Conservation (phyloP, 1,284 basidiomycete species). For the Cutaneotrichosporon dermatis region DNA sequence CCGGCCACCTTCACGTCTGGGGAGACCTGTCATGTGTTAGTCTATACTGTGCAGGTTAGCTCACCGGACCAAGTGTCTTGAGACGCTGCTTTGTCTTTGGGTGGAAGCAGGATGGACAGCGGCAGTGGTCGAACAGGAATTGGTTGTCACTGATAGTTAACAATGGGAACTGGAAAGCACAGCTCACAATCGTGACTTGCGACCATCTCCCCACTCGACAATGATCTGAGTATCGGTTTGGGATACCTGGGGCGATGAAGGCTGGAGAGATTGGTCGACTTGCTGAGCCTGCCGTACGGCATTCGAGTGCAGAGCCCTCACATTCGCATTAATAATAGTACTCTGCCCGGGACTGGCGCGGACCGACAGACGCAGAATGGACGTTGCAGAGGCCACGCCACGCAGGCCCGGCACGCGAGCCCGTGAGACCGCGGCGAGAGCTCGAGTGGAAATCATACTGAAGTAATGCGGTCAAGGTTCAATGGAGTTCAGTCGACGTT, state of each 20-base stretch:
- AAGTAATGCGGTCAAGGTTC: background rate
- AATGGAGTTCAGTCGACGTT: too few relatives aligned
- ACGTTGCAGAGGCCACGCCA: background rate
- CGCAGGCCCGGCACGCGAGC: background rate
- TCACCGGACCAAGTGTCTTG: conserved; percentile 74
- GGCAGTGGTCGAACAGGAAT: conserved; percentile 80
- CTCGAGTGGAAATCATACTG: background rate
- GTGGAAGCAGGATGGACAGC: conserved; percentile 84
- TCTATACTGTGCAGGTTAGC: conserved; percentile 17
- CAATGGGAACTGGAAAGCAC: background rate
- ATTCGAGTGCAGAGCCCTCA: background rate
- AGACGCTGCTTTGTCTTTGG: conserved; percentile 83
- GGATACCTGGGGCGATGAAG: conserved; percentile 8
- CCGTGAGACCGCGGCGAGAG: background rate
- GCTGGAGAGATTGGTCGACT: background rate
- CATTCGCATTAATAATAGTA: background rate
- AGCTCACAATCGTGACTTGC: conserved; percentile 8
- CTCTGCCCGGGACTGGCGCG: background rate
- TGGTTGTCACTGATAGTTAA: conserved; percentile 57
- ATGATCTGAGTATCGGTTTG: conserved; percentile 2
- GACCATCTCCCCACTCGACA: conserved; percentile 8
- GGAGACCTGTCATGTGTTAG: conserved; percentile 59
- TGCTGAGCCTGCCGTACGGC: background rate
- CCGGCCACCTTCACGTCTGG: conserved; percentile 55
- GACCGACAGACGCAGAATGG: background rate